Evolutionary conservation across 2,329 filamentous ascomycete species (phyloP).

Genomic region (Proliferodiscus dingleyae): DNA sequence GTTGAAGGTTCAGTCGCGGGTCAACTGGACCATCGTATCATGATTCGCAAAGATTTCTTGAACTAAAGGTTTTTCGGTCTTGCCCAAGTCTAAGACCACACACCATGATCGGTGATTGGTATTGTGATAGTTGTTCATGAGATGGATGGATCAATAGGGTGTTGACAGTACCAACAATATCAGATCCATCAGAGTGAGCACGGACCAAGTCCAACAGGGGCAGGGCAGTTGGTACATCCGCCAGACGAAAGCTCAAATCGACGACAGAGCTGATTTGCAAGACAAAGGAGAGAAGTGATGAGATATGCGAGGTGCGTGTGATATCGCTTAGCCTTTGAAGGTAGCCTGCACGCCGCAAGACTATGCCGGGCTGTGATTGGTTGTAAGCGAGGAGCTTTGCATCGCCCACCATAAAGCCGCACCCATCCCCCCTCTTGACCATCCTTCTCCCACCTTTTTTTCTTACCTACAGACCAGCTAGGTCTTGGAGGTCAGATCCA

Average conservation of each 20-base stretch:
- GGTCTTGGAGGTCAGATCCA: constrained; percentile 16
- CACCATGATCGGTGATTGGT: too few species aligned
- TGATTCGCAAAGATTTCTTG: too few species aligned
- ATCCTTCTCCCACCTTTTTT: constrained; percentile 26
- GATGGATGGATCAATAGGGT: not conserved
- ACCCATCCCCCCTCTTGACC: constrained; percentile 21
- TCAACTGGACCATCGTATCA: too few species aligned
- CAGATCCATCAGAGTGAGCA: not conserved
- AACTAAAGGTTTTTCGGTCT: too few species aligned
- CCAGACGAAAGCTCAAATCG: not conserved
- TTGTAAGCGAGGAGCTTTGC: constrained; percentile 3
- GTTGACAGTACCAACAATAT: not conserved
- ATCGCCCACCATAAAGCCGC: constrained; percentile 18
- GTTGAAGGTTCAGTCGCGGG: too few species aligned
- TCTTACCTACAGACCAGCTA: constrained; percentile 11
- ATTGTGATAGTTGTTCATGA: too few species aligned
- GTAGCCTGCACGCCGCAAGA: constrained; percentile 12
- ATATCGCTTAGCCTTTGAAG: constrained; percentile 19
- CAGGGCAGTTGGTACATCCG: not conserved
- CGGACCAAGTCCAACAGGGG: not conserved
- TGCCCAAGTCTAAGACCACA: too few species aligned
- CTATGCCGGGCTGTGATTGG: constrained; percentile 17
- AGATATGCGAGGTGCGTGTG: constrained; percentile 6
- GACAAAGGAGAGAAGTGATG: not conserved
- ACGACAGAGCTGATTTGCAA: not conserved